phyloP scores from a whole-genome alignment of 2,329 filamentous ascomycete genomes.

The Immersiporthe knoxdaviesiana region DNA sequence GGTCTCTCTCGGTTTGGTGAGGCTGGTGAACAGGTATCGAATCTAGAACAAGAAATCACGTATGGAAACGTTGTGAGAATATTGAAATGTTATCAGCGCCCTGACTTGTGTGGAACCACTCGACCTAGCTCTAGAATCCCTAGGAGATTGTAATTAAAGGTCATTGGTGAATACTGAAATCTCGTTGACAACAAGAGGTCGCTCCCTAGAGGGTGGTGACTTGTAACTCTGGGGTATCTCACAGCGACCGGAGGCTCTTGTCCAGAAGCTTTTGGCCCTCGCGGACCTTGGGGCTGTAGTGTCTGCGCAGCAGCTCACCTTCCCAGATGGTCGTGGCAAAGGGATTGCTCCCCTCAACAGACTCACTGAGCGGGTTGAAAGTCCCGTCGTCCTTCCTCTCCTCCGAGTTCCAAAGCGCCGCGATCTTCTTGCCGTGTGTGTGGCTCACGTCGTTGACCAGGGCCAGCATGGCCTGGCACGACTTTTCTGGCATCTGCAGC shows the following conservation, averaged over 20 bases:
- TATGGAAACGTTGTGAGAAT: too few species aligned
- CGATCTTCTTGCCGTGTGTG: conserved; percentile 80
- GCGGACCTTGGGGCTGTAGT: conserved; percentile 85
- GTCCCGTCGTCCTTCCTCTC: conserved; percentile 89
- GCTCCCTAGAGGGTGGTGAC: conserved; percentile 25
- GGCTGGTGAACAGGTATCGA: too few species aligned
- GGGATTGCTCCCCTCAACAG: conserved; percentile 85
- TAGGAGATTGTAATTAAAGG: background rate
- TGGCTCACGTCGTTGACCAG: conserved; percentile 78
- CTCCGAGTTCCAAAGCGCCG: conserved; percentile 90
- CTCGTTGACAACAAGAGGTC: conserved; percentile 9
- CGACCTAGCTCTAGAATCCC: too few species aligned
- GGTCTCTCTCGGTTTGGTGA: too few species aligned
- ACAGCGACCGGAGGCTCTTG: conserved; percentile 55
- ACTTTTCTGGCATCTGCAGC: conserved; percentile 90
- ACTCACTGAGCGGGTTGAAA: conserved; percentile 73
- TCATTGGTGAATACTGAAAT: conserved; percentile 1
- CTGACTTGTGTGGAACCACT: too few species aligned
- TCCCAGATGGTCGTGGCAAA: conserved; percentile 93
- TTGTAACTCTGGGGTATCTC: conserved; percentile 1
- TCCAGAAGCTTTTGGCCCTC: conserved; percentile 73
- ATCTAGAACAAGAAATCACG: too few species aligned
- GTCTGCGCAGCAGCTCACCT: conserved; percentile 79
- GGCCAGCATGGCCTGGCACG: conserved; percentile 75
- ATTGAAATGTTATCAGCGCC: too few species aligned